phyloP scores from a whole-genome alignment of 2,329 filamentous ascomycete species.

The Phoma sp. region DNA sequence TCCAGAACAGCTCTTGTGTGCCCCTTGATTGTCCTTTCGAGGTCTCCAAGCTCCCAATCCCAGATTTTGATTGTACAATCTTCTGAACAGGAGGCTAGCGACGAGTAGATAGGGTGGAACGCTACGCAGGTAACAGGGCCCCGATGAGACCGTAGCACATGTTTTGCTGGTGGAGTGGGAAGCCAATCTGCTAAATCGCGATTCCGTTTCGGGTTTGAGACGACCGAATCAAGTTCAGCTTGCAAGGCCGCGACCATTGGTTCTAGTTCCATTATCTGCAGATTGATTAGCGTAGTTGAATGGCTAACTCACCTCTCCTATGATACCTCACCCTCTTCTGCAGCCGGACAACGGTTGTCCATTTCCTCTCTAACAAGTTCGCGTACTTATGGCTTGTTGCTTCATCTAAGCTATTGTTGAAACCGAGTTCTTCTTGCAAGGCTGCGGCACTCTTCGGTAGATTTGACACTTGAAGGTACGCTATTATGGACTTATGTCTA shows the following conservation, averaged over 20 bases:
- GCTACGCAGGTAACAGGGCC: conserved; percentile 84
- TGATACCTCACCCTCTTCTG: conserved; percentile 99
- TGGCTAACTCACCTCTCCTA: too few relatives aligned
- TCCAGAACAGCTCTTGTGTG: conserved; percentile 90
- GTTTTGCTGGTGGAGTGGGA: conserved; percentile 79
- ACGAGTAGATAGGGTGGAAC: conserved; percentile 91
- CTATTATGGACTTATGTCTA: conserved; percentile 93
- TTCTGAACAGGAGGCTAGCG: conserved; percentile 87
- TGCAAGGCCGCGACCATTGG: too few relatives aligned
- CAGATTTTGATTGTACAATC: conserved; percentile 96
- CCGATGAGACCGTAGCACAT: conserved; percentile 84
- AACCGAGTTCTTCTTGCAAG: conserved; percentile 77
- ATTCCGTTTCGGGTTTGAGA: too few relatives aligned
- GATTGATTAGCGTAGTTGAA: too few relatives aligned
- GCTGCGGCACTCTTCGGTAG: conserved; percentile 73
- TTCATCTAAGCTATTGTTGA: conserved; percentile 78
- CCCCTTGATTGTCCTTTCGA: conserved; percentile 89
- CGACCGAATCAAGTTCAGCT: too few relatives aligned
- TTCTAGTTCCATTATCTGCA: conserved; percentile 66
- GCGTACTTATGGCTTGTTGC: conserved; percentile 93
- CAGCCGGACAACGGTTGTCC: conserved; percentile 92
- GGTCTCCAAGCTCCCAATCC: conserved; percentile 94
- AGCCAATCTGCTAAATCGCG: conserved; percentile 91
- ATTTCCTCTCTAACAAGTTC: conserved; percentile 94
- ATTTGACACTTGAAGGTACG: conserved; percentile 80